These are phyloP conservation scores for Solanum commersonii DNA, from an alignment of 257 asterid genomes.

Conservation along the genomic window DNA sequence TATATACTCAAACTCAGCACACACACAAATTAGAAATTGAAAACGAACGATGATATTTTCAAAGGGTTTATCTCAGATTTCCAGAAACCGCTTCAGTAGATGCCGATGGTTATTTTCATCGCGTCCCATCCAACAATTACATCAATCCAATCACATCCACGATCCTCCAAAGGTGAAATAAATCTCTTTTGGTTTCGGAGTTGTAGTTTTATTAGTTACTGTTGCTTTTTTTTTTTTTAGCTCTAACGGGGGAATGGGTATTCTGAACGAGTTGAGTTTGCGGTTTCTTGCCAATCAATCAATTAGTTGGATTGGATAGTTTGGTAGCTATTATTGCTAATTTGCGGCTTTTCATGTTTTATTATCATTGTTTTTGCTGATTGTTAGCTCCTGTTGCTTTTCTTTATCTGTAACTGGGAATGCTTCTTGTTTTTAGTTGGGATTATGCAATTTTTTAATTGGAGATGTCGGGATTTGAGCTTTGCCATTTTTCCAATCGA, in stretches of 20 bases:
- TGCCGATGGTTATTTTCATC: background rate
- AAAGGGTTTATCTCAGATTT: conserved; percentile 10
- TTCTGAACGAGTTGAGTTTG: background rate
- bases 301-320: background rate
- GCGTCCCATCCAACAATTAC: background rate
- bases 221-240: background rate
- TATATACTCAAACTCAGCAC: background rate
- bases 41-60: background rate
- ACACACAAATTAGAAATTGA: background rate
- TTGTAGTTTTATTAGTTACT: background rate
- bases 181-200: background rate
- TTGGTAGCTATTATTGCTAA: background rate
- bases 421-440: background rate
- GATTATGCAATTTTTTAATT: background rate
- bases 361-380: conserved; percentile 40
- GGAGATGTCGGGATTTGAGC: background rate
- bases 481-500: background rate
- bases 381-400: conserved; percentile 35
- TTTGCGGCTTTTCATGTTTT: conserved; percentile 8
- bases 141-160: background rate
- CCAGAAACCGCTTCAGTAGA: conserved; percentile 7
- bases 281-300: background rate
- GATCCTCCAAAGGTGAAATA: conserved; percentile 12
- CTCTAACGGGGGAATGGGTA: background rate
- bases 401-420: background rate